These are phyloP conservation scores for Ettlia oleoabundans DNA, from an alignment of 139 green algal genomes.

Conservation along the genomic window DNA sequence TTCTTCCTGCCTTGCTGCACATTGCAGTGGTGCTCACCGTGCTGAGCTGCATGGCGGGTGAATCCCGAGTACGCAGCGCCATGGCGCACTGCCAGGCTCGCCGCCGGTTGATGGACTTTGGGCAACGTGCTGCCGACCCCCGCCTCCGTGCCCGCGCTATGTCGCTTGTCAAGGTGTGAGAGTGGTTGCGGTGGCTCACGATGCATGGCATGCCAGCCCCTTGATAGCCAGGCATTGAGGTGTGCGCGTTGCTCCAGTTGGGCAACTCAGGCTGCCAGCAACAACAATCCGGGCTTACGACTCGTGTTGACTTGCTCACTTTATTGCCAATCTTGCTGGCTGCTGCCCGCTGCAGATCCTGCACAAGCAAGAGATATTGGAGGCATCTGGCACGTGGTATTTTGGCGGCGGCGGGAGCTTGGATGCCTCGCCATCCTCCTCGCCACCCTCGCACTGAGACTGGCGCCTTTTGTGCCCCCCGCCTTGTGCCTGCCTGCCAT, in stretches of 20 bases:
- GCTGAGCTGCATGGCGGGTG: constrained; percentile 46
- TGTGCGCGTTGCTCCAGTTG: too few species aligned
- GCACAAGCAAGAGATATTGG: constrained; percentile 34
- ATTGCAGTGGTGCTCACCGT: constrained; percentile 44
- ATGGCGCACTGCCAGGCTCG: constrained; percentile 18
- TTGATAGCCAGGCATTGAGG: too few species aligned
- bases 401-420: not conserved
- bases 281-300: too few species aligned
- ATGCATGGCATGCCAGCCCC: too few species aligned
- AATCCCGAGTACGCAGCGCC: not conserved
- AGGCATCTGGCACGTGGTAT: constrained; percentile 4
- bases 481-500: not conserved
- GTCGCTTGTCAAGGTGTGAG: constrained; percentile 43
- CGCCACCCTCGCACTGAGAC: not conserved
- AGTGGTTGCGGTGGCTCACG: too few species aligned
- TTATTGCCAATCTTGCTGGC: too few species aligned
- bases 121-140: constrained; percentile 19
- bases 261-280: too few species aligned
- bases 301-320: too few species aligned
- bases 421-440: not conserved
- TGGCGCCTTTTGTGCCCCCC: too few species aligned
- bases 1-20: not conserved
- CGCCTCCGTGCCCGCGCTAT: constrained; percentile 35
- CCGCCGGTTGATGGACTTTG: constrained; percentile 29
- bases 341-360: too few species aligned